Conservation (phyloP, 1,284 basidiomycete genomes). For the Golubevia sp. region DNA sequence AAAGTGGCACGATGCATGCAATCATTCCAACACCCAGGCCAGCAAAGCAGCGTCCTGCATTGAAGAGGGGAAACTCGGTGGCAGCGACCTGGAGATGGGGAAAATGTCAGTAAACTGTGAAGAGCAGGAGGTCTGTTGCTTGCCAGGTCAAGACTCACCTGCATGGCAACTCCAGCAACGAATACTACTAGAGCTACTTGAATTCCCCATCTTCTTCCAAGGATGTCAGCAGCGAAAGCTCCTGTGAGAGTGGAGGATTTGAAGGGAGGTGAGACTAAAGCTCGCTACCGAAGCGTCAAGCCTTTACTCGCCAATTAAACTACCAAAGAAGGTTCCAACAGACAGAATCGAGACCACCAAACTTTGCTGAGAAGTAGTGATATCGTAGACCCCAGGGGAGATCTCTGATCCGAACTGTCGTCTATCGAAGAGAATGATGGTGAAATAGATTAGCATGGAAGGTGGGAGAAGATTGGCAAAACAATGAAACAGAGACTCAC, state of each 20-base stretch:
- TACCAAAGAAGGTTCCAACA: constrained; percentile 47
- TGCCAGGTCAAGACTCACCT: too few species aligned
- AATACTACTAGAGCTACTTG: constrained; percentile 40
- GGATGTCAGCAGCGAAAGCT: constrained; percentile 36
- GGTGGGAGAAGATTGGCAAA: not conserved
- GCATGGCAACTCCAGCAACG: constrained; percentile 40
- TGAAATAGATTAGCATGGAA: not conserved
- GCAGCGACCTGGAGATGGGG: too few species aligned
- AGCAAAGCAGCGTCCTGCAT: constrained; percentile 44
- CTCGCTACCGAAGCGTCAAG: too few species aligned
- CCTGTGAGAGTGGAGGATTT: constrained; percentile 28
- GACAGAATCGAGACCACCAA: constrained; percentile 47
- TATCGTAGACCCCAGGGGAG: too few species aligned
- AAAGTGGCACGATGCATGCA: constrained; percentile 49
- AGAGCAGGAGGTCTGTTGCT: too few species aligned
- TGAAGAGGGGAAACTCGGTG: constrained; percentile 35
- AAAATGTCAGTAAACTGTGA: too few species aligned
- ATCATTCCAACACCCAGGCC: constrained; percentile 49
- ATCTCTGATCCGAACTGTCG: too few species aligned
- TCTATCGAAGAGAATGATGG: not conserved
- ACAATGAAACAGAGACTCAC: not conserved
- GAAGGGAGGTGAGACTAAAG: not conserved
- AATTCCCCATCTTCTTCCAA: constrained; percentile 41
- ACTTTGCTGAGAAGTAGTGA: constrained; percentile 22
- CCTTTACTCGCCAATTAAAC: constrained; percentile 37